Conservation (phyloP, 257 asterid species). For the Orobanche coerulescens region DNA sequence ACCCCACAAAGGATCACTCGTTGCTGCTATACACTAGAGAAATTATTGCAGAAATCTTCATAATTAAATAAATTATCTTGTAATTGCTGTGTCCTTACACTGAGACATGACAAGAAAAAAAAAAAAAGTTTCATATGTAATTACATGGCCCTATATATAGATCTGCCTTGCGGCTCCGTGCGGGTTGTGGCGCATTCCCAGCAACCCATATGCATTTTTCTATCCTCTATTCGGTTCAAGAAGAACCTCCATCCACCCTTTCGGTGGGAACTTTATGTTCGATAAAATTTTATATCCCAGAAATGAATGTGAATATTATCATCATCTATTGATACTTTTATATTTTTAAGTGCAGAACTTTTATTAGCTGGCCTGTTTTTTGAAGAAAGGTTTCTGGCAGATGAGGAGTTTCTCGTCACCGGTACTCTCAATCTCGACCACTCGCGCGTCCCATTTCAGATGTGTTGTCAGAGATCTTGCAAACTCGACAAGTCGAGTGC, state of each 20-base stretch:
- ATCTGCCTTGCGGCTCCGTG: slow-evolving; percentile 71
- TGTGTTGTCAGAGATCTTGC: slow-evolving; percentile 73
- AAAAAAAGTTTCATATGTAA: slow-evolving; percentile 5
- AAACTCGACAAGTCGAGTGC: slow-evolving; percentile 51
- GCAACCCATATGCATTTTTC: slow-evolving; percentile 18
- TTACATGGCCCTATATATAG: slow-evolving; percentile 40
- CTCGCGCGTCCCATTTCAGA: slow-evolving; percentile 96
- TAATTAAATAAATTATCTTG: slow-evolving; percentile 30
- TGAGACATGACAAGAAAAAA: slow-evolving; percentile 27
- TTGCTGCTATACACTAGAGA: neutral
- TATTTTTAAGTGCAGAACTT: slow-evolving; percentile 12
- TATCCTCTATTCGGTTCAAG: slow-evolving; percentile 36
- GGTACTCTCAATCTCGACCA: slow-evolving; percentile 75
- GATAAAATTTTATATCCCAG: slow-evolving; percentile 27
- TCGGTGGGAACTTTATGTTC: slow-evolving; percentile 26
- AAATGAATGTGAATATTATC: slow-evolving; percentile 34
- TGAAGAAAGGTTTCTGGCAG: slow-evolving; percentile 91
- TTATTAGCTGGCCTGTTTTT: slow-evolving; percentile 55
- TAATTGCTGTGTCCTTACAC: slow-evolving; percentile 24
- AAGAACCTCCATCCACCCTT: slow-evolving; percentile 32
- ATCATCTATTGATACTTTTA: slow-evolving; percentile 35
- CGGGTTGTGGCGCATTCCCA: slow-evolving; percentile 25
- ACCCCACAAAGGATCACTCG: neutral
- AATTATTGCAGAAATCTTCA: slow-evolving; percentile 32
- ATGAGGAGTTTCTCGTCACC: slow-evolving; percentile 80